Conservation (phyloP, 2,329 filamentous ascomycete species). For the Beauveria bassiana region DNA sequence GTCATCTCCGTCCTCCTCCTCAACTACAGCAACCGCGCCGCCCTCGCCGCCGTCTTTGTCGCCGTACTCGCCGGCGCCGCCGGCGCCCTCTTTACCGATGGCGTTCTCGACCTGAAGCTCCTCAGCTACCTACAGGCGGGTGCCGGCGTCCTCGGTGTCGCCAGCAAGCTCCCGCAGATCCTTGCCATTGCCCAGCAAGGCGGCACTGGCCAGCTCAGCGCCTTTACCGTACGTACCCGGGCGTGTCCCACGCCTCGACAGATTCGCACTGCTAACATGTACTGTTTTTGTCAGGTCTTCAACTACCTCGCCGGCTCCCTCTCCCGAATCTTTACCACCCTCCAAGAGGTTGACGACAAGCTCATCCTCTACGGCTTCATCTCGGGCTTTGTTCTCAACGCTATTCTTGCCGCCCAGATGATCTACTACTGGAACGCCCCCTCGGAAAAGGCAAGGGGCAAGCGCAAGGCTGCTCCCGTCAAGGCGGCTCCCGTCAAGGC, state of each 20-base stretch:
- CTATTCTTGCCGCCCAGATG: constrained; percentile 82
- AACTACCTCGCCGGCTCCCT: constrained; percentile 93
- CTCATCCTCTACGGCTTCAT: constrained; percentile 93
- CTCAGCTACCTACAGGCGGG: constrained; percentile 75
- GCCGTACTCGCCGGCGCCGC: constrained; percentile 63
- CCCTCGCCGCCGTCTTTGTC: constrained; percentile 68
- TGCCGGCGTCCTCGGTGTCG: constrained; percentile 73
- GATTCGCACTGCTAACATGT: background rate
- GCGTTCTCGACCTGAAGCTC: constrained; percentile 55
- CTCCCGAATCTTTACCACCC: constrained; percentile 91
- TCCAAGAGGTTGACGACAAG: constrained; percentile 95
- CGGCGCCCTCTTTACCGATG: constrained; percentile 61
- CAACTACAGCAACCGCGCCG: constrained; percentile 64
- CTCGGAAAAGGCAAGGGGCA: constrained; percentile 37
- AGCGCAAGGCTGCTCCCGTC: constrained; percentile 29
- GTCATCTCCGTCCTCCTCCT: constrained; percentile 81
- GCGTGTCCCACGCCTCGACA: background rate
- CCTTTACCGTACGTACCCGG: constrained; percentile 70
- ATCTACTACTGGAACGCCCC: constrained; percentile 88
- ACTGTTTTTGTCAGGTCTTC: constrained; percentile 61
- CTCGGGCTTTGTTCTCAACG: constrained; percentile 83
- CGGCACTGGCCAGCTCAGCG: constrained; percentile 89
- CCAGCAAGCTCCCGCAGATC: constrained; percentile 93
- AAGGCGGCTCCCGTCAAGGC: constrained; percentile 20
- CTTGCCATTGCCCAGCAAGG: constrained; percentile 75